Percentiles rank a stretch among this genome's conserved stretches.
Conservation (phyloP, 176 grass and related monocot genomes). For the Carex cristatella region DNA sequence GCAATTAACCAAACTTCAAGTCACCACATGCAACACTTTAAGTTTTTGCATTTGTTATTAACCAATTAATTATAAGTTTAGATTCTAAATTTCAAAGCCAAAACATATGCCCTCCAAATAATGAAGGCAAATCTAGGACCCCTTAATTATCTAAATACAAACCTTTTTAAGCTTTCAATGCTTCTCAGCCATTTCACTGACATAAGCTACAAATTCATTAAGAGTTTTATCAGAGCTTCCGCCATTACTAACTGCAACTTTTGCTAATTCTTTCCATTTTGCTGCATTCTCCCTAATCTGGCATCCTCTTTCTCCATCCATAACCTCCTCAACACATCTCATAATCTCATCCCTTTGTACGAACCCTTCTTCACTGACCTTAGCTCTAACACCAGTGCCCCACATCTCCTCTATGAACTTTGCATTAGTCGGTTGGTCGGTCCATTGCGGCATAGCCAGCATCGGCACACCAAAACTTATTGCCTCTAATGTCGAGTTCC, state of each 20-base stretch:
- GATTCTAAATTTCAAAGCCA: background rate
- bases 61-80: background rate
- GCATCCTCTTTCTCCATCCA: constrained; percentile 24
- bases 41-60: background rate
- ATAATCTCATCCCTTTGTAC: constrained; percentile 32
- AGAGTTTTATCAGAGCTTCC: constrained; percentile 33
- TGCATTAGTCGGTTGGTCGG: constrained; percentile 48
- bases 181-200: constrained; percentile 4
- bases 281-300: constrained; percentile 21
- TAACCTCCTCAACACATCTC: constrained; percentile 44
- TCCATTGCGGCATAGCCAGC: constrained; percentile 33
- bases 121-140: background rate
- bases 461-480: constrained; percentile 50
- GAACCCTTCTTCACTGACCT: background rate
- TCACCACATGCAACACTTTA: background rate
- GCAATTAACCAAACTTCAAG: background rate
- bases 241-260: constrained; percentile 18
- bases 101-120: background rate
- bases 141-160: background rate
- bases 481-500: constrained; percentile 66
- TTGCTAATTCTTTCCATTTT: constrained; percentile 26
- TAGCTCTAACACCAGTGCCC: constrained; percentile 18
- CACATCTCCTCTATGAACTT: constrained; percentile 32
- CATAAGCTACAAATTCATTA: constrained; percentile 27
- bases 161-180: background rate